phyloP scores from a whole-genome alignment of 345 rosid species.

The Eucalyptus sideroxylon region DNA sequence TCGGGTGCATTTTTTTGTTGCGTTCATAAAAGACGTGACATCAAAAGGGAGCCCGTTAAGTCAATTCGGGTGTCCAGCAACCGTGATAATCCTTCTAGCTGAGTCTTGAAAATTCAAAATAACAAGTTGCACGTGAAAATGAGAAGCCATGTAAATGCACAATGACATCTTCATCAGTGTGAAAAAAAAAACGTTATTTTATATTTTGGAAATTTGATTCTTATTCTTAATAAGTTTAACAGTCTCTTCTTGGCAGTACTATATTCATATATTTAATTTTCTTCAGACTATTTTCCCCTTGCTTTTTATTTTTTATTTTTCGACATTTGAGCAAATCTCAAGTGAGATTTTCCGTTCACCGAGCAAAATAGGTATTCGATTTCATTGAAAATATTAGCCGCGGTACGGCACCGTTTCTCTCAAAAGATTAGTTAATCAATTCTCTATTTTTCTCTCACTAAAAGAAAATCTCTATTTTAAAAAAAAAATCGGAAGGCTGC shows the following conservation, averaged over 20 bases:
- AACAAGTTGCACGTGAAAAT: background rate
- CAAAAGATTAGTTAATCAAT: background rate
- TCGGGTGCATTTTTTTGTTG: background rate
- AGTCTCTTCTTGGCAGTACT: background rate
- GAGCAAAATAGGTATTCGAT: background rate
- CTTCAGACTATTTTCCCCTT: background rate
- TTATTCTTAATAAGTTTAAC: background rate
- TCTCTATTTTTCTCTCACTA: background rate
- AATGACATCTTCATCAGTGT: background rate
- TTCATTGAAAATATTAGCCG: background rate
- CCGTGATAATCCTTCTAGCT: background rate
- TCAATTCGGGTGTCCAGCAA: background rate
- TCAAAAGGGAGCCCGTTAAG: background rate
- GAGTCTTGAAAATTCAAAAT: background rate
- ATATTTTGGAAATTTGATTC: background rate
- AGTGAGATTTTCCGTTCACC: background rate
- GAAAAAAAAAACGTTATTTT: background rate
- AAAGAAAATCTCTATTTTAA: background rate
- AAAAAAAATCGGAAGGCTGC: background rate
- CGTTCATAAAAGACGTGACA: background rate
- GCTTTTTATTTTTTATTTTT: background rate
- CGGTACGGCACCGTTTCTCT: background rate
- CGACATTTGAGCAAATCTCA: background rate
- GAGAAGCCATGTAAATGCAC: background rate
- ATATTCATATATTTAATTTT: background rate